Evolutionary conservation across 768 basidiomycete genomes (phyloP).

Genomic region (Calocera viscosa): DNA sequence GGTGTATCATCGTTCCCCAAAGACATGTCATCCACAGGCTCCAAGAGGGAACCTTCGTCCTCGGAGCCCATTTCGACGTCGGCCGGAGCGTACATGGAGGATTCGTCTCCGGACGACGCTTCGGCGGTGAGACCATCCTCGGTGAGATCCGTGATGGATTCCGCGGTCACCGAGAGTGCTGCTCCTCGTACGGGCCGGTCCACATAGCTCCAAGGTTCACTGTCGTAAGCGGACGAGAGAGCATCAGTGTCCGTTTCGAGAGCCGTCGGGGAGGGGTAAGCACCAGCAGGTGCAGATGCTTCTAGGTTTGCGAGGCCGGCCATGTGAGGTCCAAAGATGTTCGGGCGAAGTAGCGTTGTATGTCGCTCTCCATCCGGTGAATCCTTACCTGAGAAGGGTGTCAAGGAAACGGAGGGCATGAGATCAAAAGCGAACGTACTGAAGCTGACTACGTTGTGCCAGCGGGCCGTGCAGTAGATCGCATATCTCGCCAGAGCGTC

Average conservation of each 20-base stretch:
- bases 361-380: slow-evolving; percentile 39
- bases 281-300: slow-evolving; percentile 63
- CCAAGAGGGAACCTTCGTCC: neutral
- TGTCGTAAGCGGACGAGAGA: slow-evolving; percentile 9
- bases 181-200: neutral
- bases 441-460: slow-evolving; percentile 67
- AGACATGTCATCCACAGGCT: neutral
- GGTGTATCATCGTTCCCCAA: neutral
- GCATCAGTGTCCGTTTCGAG: slow-evolving; percentile 14
- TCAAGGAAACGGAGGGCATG: neutral
- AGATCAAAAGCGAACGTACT: slow-evolving; percentile 39
- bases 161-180: neutral
- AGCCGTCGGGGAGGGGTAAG: slow-evolving; percentile 36
- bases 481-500: slow-evolving; percentile 69
- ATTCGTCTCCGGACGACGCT: neutral
- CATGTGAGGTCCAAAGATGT: slow-evolving; percentile 49
- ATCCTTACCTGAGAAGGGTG: slow-evolving; percentile 23
- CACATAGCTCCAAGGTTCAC: neutral
- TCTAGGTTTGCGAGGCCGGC: slow-evolving; percentile 35
- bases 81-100: neutral
- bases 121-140: neutral
- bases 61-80: neutral
- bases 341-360: slow-evolving; percentile 71
- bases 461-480: slow-evolving; percentile 71
- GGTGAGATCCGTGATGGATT: neutral